These are phyloP conservation scores for Magnaporthiopsis incrustans DNA, from an alignment of 2,329 filamentous ascomycete species.

Conservation along the genomic window DNA sequence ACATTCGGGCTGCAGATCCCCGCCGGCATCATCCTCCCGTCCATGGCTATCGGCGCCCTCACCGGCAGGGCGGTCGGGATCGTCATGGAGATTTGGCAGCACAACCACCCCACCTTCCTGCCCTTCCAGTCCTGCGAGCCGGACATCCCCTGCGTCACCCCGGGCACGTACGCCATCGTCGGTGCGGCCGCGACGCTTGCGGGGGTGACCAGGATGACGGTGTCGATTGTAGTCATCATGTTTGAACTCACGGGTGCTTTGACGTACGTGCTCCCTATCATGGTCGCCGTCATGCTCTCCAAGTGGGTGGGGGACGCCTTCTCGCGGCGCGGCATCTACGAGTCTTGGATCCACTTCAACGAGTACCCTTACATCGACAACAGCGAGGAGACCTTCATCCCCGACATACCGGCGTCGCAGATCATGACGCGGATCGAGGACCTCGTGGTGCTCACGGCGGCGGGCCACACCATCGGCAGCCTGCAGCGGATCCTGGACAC, in stretches of 20 bases:
- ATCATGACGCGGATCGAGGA: constrained; percentile 93
- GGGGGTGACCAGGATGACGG: constrained; percentile 91
- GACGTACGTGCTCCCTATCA: constrained; percentile 95
- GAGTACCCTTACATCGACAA: constrained; percentile 95
- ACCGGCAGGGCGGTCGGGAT: constrained; percentile 86
- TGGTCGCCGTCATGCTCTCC: constrained; percentile 96
- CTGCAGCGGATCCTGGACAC: constrained; percentile 63
- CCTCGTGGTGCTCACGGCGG: constrained; percentile 77
- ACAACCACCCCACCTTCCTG: constrained; percentile 67
- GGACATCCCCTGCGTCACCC: constrained; percentile 81
- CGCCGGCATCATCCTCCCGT: constrained; percentile 90
- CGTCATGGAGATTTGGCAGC: constrained; percentile 80
- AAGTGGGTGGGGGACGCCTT: constrained; percentile 99
- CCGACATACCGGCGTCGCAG: constrained; percentile 76
- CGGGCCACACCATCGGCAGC: constrained; percentile 76
- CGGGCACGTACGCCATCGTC: constrained; percentile 93
- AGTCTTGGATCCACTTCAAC: constrained; percentile 94
- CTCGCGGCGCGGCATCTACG: constrained; percentile 88
- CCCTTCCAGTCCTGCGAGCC: constrained; percentile 75
- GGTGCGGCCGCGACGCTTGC: constrained; percentile 91
- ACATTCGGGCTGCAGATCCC: constrained; percentile 94
- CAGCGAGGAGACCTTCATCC: constrained; percentile 65
- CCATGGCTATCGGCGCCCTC: constrained; percentile 90
- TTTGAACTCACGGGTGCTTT: constrained; percentile 96
- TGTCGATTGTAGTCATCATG: constrained; percentile 99